Evolutionary conservation across 352 stramenopile genomes (phyloP), one percentile per base, ranked within the genome.

Genomic region (Phytophthora boehmeriae): DNA sequence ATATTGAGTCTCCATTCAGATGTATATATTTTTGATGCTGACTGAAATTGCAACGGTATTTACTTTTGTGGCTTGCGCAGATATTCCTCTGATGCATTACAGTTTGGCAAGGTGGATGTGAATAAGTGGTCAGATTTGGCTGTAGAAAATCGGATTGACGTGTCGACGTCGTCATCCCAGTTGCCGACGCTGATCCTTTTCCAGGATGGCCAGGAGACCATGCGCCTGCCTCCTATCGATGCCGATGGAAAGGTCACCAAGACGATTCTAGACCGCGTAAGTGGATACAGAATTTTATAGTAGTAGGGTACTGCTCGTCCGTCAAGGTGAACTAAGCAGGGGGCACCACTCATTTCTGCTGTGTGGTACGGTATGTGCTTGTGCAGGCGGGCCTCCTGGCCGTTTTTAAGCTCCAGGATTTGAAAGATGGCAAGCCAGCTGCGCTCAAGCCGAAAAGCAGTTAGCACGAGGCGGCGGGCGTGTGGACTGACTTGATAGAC

Each of bases 181-280:
- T 60, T 93, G 16, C 82, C 84, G 56, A 88, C 82, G 14, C 62
- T 93, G 19, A 80, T 90, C 42, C 65, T 93, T n/a, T 93, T 92
- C 58, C 74, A 89, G 38, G 51, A 76, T 48, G 84, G 80, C 30
- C 62, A 81, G 38, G 78, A 92, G 58, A 55, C 70, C 16, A 75
- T 83, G 30, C 76, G 84, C 0, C 64, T 92, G 44, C 84, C 84
- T 0, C 67, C 73, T 11, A 72, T 93, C 58, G 72, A 87, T 38
- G 57, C 70, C 9, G 73, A 83, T 36, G 78, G 72, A 17, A 88
- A 77, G 25, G 72, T 85, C 20, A 73, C 67, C 45, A 89, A 85
- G 62, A 84, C 78, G 5, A 70, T 89, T 25, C 76, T 91, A 32
- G 78, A 93, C 48, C 57, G 60, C 59, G 80, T 89, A 63, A 30